phyloP scores from a whole-genome alignment of 176 grass and related monocot species.

The Avena sativa region DNA sequence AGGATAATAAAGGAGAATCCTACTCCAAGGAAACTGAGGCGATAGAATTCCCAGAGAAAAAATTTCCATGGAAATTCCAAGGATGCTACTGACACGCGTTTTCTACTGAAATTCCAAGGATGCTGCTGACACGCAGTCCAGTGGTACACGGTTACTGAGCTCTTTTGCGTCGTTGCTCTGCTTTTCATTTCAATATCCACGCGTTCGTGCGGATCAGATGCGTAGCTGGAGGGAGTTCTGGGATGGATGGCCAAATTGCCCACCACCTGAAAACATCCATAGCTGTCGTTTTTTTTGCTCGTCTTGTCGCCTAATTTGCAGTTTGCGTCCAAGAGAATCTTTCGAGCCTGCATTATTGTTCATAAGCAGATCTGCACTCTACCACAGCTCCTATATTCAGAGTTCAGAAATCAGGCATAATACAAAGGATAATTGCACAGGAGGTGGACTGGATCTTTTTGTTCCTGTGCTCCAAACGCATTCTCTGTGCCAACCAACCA shows the following conservation, averaged over 20 bases:
- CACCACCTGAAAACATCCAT: not conserved
- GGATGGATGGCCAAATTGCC: not conserved
- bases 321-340: not conserved
- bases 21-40: not conserved
- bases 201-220: not conserved
- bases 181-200: not conserved
- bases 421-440: not conserved
- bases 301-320: not conserved
- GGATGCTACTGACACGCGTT: no score
- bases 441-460: not conserved
- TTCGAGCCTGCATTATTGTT: no score
- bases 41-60: not conserved
- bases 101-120: not conserved
- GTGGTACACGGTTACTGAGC: not conserved
- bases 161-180: not conserved
- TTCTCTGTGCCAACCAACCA: not conserved
- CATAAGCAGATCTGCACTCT: no score
- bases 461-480: not conserved
- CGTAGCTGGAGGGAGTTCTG: not conserved
- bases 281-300: not conserved
- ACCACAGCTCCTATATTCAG: no score
- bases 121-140: not conserved
- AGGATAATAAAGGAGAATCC: no score
- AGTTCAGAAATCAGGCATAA: no score
- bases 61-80: not conserved